Evolutionary conservation across 805 yeast species (phyloP).

Genomic region (Clavispora vitiphila): DNA sequence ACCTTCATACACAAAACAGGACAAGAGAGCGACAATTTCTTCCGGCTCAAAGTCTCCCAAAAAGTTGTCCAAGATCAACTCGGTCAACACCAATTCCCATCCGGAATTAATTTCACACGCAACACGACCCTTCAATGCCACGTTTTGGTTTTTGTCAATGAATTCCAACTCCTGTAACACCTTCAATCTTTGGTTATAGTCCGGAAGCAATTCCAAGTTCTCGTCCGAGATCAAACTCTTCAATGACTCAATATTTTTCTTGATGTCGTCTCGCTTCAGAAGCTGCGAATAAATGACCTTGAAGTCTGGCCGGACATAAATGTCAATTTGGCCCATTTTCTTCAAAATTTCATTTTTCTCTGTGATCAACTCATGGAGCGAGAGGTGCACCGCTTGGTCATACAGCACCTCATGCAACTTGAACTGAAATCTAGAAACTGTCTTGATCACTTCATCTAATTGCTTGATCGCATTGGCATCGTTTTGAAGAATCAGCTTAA

Average conservation of each 20-base stretch:
- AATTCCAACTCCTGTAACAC: conserved; percentile 78
- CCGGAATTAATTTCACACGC: conserved; percentile 92
- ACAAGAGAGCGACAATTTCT: conserved; percentile 91
- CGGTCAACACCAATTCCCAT: conserved; percentile 86
- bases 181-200: conserved; percentile 81
- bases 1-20: conserved; percentile 93
- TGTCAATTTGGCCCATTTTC: conserved; percentile 21
- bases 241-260: conserved; percentile 48
- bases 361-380: conserved; percentile 32
- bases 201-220: conserved; percentile 85
- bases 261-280: conserved; percentile 41
- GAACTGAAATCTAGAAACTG: conserved; percentile 33
- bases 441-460: conserved; percentile 30
- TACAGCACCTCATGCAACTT: conserved; percentile 44
- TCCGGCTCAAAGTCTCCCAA: conserved; percentile 91
- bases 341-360: conserved; percentile 32
- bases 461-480: conserved; percentile 29
- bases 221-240: conserved; percentile 73
- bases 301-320: conserved; percentile 40
- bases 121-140: conserved; percentile 83
- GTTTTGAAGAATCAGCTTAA: conserved; percentile 34
- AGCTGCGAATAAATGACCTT: conserved; percentile 40
- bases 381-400: conserved; percentile 24
- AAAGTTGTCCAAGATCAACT: conserved; percentile 84
- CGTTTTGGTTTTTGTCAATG: conserved; percentile 71